These are phyloP conservation scores for Zelopaecilomyces penicillatus DNA, from an alignment of 2,329 filamentous ascomycete genomes.

Conservation along the genomic window DNA sequence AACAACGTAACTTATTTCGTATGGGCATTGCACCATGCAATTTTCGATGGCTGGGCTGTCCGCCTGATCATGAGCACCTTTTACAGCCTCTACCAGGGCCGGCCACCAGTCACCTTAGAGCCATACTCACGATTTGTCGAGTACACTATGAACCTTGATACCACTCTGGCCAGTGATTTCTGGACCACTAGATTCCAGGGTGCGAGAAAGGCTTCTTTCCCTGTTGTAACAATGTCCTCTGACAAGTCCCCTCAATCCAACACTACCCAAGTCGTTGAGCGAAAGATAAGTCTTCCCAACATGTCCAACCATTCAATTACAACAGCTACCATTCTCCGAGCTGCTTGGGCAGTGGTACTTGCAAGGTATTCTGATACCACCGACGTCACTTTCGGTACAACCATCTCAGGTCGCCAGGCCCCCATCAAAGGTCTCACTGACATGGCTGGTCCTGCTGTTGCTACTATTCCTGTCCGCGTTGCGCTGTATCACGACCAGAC, in stretches of 20 bases:
- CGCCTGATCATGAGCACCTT: conserved; percentile 8
- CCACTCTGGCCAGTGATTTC: background rate
- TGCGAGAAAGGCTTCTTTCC: conserved; percentile 6
- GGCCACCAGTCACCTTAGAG: background rate
- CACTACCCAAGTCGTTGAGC: too few species aligned
- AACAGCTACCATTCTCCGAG: conserved; percentile 4
- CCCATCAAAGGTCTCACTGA: background rate
- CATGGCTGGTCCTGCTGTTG: background rate
- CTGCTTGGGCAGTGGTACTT: conserved; percentile 1
- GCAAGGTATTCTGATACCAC: background rate
- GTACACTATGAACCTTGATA: background rate
- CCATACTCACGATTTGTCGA: background rate
- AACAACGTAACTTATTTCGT: conserved; percentile 8
- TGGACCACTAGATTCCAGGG: conserved; percentile 7
- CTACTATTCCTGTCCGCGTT: background rate
- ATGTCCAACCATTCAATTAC: conserved; percentile 2
- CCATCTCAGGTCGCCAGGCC: conserved; percentile 8
- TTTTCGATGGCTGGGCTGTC: conserved; percentile 20
- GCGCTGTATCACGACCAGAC: background rate
- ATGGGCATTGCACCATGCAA: conserved; percentile 17
- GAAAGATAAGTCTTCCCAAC: background rate
- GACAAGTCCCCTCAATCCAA: background rate
- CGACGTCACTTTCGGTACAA: background rate
- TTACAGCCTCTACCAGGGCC: background rate
- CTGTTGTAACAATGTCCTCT: background rate